Evolutionary conservation across 768 basidiomycete species (phyloP), one percentile per base, ranked within the genome.

Genomic region (Suillus variegatus): DNA sequence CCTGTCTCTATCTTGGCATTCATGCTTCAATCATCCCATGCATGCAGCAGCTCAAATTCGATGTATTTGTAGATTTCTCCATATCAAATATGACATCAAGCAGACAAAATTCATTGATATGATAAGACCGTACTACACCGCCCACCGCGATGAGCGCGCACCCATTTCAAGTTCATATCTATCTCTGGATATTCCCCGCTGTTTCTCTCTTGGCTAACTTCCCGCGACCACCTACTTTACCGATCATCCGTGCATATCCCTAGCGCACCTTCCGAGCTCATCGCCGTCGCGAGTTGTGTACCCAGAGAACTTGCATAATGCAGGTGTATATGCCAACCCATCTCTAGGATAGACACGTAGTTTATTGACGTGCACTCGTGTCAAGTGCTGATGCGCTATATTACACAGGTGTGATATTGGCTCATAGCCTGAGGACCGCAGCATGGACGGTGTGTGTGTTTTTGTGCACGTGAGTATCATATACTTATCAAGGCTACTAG

Each of bases 351-450:
- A 82, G 65, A 89, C 88, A 66, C 54, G 84, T 77, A 35, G 20
- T 9, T n/a, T 55, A 67, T 65, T 69, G 64, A 25, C 20, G 5
- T 13, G 4, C 25, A 20, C 57, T 58, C 32, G 43, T 66, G 41
- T 60, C 49, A 51, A 36, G 7, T 13, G 18, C 58, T 63, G 41
- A 47, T 22, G 14, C 36, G 36, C 36, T 61, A 25, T 60, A 41
- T 46, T 62, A 36, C 52, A 10, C 70, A 91, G 89, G 84, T 88
- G 22, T 82, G 90, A 69, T 94, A 93, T 75, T 94, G 92, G 90
- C 72, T 93, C 47, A 71, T 90, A 28, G 28, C 28, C 28, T 28
- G 28, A 36, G 92, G 92, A 4, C 91, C 91, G 22, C 85, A 86
- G 68, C 76, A 83, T 13, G 91, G 91, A 22, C 80, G 82, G 62